Evolutionary conservation across 2,329 filamentous ascomycete species (phyloP).

Genomic region (Penicillium sp.): DNA sequence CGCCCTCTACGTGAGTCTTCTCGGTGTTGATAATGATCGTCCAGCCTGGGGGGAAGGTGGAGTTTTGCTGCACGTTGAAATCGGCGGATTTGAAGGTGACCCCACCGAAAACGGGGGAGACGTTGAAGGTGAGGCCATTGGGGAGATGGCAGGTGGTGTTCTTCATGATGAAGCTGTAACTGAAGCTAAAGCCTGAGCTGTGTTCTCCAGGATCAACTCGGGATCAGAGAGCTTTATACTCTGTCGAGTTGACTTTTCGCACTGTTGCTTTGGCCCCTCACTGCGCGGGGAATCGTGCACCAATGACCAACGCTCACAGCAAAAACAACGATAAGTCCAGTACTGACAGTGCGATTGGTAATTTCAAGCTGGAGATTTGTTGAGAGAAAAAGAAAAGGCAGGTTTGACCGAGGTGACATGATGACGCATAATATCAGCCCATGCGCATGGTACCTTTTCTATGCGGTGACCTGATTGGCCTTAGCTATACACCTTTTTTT

Average conservation of each 20-base stretch:
- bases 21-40: constrained; percentile 82
- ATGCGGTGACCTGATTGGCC: background rate
- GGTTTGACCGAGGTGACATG: constrained; percentile 1
- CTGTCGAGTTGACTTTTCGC: constrained; percentile 1
- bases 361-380: constrained; percentile 1
- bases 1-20: constrained; percentile 15
- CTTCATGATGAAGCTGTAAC: constrained; percentile 24
- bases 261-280: constrained; percentile 6
- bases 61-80: constrained; percentile 62
- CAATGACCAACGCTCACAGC: background rate
- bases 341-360: constrained; percentile 2
- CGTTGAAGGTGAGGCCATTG: constrained; percentile 81
- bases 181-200: background rate
- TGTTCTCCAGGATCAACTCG: background rate
- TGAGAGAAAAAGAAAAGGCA: background rate
- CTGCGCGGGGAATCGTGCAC: constrained; percentile 6
- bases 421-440: constrained; percentile 11
- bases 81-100: constrained; percentile 86
- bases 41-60: constrained; percentile 77
- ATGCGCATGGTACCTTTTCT: background rate
- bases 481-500: background rate
- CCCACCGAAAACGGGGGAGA: constrained; percentile 87
- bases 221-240: background rate
- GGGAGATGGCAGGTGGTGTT: constrained; percentile 62
- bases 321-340: background rate